Evolutionary conservation across 75 land plant species (phyloP).

Genomic region (Selaginella tamariscina): DNA sequence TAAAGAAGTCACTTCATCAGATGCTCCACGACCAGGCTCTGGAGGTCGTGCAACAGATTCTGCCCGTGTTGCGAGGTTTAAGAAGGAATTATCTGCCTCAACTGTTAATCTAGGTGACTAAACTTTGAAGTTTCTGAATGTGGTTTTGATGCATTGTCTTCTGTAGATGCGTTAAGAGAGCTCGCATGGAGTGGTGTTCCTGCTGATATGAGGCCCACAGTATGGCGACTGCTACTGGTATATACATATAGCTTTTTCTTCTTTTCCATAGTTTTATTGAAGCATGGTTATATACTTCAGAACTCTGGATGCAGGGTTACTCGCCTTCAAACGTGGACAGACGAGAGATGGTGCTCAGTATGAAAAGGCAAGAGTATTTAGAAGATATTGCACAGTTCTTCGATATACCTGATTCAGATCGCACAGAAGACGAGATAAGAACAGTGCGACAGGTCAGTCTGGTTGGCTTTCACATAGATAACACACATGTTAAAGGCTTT

Average conservation of each 20-base stretch:
- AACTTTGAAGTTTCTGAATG: background rate
- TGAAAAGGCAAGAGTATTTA: conserved; percentile 85
- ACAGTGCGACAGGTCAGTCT: conserved; percentile 78
- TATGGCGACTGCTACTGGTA: conserved; percentile 96
- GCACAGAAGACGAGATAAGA: conserved; percentile 81
- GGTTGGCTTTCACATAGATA: background rate
- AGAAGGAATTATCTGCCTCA: conserved; percentile 55
- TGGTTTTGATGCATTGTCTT: conserved; percentile 1
- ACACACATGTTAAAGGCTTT: background rate
- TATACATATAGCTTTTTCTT: conserved; percentile 12
- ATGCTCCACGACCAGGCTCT: conserved; percentile 19
- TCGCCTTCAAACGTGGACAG: conserved; percentile 98
- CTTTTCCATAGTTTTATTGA: too few relatives aligned
- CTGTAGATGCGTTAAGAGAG: conserved; percentile 65
- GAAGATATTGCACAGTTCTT: conserved; percentile 87
- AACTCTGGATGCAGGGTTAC: conserved; percentile 64
- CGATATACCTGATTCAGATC: conserved; percentile 78
- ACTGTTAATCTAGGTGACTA: conserved; percentile 67
- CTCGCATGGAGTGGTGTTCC: conserved; percentile 97
- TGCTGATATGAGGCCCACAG: conserved; percentile 74
- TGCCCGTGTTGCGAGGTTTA: conserved; percentile 83
- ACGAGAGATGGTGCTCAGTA: conserved; percentile 64
- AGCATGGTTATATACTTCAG: background rate
- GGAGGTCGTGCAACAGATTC: conserved; percentile 89
- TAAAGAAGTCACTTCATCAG: background rate